Conservation (phyloP, 148 eudicot species). For the Fagopyrum homotropicum region DNA sequence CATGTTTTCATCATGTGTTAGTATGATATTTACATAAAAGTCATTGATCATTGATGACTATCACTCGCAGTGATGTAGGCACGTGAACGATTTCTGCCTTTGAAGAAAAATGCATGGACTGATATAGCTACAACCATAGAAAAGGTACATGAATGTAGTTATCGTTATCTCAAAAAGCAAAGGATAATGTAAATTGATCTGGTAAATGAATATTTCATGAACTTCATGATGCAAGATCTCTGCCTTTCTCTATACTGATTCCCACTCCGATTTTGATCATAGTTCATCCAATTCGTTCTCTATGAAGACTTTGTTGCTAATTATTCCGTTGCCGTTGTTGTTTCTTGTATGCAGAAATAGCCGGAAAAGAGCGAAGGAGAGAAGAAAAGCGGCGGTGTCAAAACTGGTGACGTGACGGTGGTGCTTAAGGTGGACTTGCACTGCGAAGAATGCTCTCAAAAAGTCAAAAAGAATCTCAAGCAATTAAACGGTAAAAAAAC, state of each 20-base stretch:
- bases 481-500: constrained; percentile 43
- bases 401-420: constrained; percentile 28
- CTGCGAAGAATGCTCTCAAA: constrained; percentile 95
- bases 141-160: constrained; percentile 45
- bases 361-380: not conserved
- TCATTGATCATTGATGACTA: not conserved
- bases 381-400: constrained; percentile 20
- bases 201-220: constrained; percentile 73
- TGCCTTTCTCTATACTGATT: not conserved
- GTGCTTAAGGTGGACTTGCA: constrained; percentile 84
- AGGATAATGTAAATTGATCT: constrained; percentile 50
- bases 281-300: not conserved
- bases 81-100: constrained; percentile 72
- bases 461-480: constrained; percentile 47
- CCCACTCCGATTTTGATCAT: not conserved
- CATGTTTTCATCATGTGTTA: not conserved
- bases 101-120: constrained; percentile 65
- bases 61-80: constrained; percentile 28
- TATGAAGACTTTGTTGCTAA: not conserved
- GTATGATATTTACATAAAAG: not conserved
- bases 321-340: not conserved
- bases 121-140: constrained; percentile 64
- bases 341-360: constrained; percentile 4
- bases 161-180: constrained; percentile 13
- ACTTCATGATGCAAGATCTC: constrained; percentile 70